Evolutionary conservation across 1,284 basidiomycete genomes (phyloP).

Genomic region (Tilletia caries): DNA sequence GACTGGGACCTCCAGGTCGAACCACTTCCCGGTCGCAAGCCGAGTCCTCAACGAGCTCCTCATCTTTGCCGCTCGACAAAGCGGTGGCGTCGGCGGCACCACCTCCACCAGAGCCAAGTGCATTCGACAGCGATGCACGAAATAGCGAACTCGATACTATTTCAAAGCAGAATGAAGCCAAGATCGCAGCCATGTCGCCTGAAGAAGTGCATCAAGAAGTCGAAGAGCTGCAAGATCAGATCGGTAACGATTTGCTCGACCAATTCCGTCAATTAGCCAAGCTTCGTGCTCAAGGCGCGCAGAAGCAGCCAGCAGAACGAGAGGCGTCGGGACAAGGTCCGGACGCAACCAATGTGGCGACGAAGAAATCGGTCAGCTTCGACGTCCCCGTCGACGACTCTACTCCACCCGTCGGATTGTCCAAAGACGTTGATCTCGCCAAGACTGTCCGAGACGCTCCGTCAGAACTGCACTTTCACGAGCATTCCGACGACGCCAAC

Average conservation of each 20-base stretch:
- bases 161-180: neutral
- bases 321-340: neutral
- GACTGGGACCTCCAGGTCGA: neutral
- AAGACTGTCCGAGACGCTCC: neutral
- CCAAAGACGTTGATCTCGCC: neutral
- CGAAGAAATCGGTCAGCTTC: constrained; percentile 4
- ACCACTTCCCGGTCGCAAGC: neutral
- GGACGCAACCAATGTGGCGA: no score
- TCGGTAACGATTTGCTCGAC: neutral
- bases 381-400: neutral
- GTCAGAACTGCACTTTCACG: neutral
- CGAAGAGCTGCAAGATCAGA: constrained; percentile 1
- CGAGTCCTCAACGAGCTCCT: neutral
- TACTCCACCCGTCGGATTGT: neutral
- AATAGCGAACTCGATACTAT: neutral
- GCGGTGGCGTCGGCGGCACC: neutral
- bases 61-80: neutral
- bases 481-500: neutral
- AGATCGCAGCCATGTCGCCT: constrained; percentile 6
- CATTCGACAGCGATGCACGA: neutral
- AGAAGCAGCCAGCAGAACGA: neutral
- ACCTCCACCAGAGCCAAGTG: neutral
- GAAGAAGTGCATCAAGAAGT: neutral
- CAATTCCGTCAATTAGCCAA: neutral
- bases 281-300: neutral